Evolutionary conservation across 2,329 filamentous ascomycete genomes (phyloP).

Genomic region (Raffaelea albimanens): DNA sequence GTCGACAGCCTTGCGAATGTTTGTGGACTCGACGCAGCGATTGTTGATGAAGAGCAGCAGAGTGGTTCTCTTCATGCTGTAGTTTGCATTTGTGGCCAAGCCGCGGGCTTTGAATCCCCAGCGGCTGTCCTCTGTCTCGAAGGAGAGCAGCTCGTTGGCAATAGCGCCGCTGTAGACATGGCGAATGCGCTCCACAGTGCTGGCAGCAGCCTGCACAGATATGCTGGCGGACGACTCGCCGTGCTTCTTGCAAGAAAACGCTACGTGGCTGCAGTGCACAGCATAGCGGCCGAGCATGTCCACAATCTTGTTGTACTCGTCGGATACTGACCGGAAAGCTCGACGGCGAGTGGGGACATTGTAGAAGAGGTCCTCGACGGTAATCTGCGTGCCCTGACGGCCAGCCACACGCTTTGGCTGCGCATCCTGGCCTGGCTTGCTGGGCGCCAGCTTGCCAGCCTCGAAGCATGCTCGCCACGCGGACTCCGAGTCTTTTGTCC

Average conservation of each 20-base stretch:
- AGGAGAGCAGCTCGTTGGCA: slow-evolving; percentile 78
- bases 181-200: slow-evolving; percentile 72
- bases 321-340: slow-evolving; percentile 83
- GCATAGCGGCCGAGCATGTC: slow-evolving; percentile 91
- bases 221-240: slow-evolving; percentile 79
- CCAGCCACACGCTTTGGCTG: slow-evolving; percentile 86
- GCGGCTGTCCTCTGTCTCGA: slow-evolving; percentile 60
- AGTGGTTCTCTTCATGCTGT: slow-evolving; percentile 81
- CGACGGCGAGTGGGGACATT: slow-evolving; percentile 81
- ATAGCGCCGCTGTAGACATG: slow-evolving; percentile 79
- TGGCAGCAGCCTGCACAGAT: slow-evolving; percentile 65
- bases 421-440: slow-evolving; percentile 77
- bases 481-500: slow-evolving; percentile 76
- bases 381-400: slow-evolving; percentile 84
- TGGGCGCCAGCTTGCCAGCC: slow-evolving; percentile 67
- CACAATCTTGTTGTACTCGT: slow-evolving; percentile 96
- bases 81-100: slow-evolving; percentile 86
- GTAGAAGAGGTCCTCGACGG: slow-evolving; percentile 94
- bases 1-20: slow-evolving; percentile 82
- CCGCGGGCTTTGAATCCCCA: slow-evolving; percentile 80
- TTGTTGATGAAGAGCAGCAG: slow-evolving; percentile 95
- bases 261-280: slow-evolving; percentile 82
- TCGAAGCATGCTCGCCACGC: slow-evolving; percentile 88
- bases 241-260: slow-evolving; percentile 94
- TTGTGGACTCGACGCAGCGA: slow-evolving; percentile 79